Evolutionary conservation across 148 eudicot genomes (phyloP), one percentile per base, ranked within the genome.

Genomic region (Chenopodium album): DNA sequence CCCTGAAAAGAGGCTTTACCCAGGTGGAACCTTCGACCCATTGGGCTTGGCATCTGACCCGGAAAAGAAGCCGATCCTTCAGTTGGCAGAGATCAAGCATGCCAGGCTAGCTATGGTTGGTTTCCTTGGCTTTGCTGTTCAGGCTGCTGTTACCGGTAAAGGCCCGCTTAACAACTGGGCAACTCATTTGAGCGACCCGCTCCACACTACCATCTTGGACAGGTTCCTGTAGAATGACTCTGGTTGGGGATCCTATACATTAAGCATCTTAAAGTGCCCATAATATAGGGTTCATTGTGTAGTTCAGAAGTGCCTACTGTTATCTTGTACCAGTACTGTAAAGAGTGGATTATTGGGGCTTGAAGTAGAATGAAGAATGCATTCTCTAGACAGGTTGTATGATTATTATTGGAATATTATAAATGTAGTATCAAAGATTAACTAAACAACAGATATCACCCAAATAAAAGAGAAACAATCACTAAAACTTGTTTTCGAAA

Each of bases 101-200:
- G 99, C 98, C 32, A 92, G 97, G 71, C 91, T 97, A 9, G 99
- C 98, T 83, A 94, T 97, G 98, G 94, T 96, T 22, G 99, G 81
- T 4, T 96, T 94, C 90, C 87, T 97, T 3, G 99, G 98, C 12
- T 97, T 97, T 56, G 99, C 98, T 0, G 95, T 92, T 77, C 99
- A 97, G 78, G 99, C 99, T 11, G 95, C 97, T 0, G 98, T 92
- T 32, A 97, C 99, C 19, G 99, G 99, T 0, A 89, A 94, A 87
- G 99, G 98, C 52, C 99, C 99, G 10, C 98, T 96, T 22, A 91
- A 94, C 94, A 96, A 96, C 88, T 96, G 99, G 99, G 99, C 87
- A 3, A 96, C 99, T 85, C 99, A 96, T 71, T 90, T 96, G 95
- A 92, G 94, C 60, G 99, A 94, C 88, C 99, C 99, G 2, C 92